These are phyloP conservation scores for Oryza officinalis DNA, from an alignment of 176 grass and related monocot genomes.

Conservation along the genomic window DNA sequence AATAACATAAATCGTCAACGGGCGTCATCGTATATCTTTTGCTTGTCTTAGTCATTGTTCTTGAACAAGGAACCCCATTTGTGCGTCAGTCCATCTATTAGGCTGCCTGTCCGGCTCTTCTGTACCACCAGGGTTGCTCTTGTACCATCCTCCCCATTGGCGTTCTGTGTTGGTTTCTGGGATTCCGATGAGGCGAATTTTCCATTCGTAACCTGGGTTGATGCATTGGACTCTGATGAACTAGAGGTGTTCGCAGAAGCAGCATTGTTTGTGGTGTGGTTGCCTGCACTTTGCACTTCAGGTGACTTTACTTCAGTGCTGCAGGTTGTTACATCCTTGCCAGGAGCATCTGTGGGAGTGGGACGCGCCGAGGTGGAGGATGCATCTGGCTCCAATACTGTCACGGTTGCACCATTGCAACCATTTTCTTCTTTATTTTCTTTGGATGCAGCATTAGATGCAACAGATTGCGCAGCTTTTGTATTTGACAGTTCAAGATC, in stretches of 20 bases:
- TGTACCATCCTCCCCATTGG: constrained; percentile 57
- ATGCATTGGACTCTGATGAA: constrained; percentile 7
- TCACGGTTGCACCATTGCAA: constrained; percentile 15
- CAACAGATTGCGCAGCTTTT: constrained; percentile 42
- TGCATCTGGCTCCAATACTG: constrained; percentile 31
- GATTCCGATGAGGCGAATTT: constrained; percentile 32
- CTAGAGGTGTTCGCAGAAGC: constrained; percentile 15
- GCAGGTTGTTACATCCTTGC: constrained; percentile 9
- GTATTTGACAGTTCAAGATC: constrained; percentile 62
- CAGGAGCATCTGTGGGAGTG: background rate
- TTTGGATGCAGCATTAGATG: constrained; percentile 41
- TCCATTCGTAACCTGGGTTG: constrained; percentile 34
- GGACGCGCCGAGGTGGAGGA: background rate
- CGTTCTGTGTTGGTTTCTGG: constrained; percentile 41
- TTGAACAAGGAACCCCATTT: constrained; percentile 86
- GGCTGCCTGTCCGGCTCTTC: constrained; percentile 56
- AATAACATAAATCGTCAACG: constrained; percentile 35
- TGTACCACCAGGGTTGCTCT: constrained; percentile 89
- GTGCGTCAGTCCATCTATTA: constrained; percentile 82
- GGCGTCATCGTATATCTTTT: background rate
- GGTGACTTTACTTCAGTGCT: constrained; percentile 28
- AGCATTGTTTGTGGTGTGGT: background rate
- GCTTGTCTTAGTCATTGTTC: constrained; percentile 54
- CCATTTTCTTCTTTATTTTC: constrained; percentile 31
- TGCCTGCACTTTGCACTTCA: constrained; percentile 33